phyloP scores from a whole-genome alignment of 2,329 filamentous ascomycete species.

The Volutella citrinella region DNA sequence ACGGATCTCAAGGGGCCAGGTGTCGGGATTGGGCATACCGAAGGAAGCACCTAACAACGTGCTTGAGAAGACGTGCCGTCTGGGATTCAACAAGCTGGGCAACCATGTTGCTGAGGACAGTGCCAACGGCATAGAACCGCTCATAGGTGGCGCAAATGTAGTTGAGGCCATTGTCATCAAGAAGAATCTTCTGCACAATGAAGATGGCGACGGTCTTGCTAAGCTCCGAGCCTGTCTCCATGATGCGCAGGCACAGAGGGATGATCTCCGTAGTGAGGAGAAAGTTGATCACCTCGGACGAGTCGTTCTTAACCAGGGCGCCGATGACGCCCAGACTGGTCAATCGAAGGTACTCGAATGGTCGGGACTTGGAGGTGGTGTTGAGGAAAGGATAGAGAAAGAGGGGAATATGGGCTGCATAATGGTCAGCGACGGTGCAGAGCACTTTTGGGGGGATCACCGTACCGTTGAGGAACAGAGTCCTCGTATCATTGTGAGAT shows the following conservation, averaged over 20 bases:
- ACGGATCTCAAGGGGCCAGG: too few species aligned
- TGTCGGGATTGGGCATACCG: too few species aligned
- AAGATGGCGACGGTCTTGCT: constrained; percentile 99
- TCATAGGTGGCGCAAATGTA: constrained; percentile 99
- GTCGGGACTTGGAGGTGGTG: constrained; percentile 95
- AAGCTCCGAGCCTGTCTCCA: constrained; percentile 97
- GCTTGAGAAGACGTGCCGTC: constrained; percentile 91
- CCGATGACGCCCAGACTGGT: constrained; percentile 96
- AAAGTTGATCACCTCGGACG: constrained; percentile 98
- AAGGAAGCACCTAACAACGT: constrained; percentile 95
- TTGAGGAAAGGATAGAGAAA: constrained; percentile 98
- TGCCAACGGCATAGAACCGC: constrained; percentile 96
- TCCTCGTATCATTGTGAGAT: constrained; percentile 93
- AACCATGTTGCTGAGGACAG: constrained; percentile 98
- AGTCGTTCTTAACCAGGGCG: constrained; percentile 97
- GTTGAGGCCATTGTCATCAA: constrained; percentile 93
- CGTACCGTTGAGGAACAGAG: constrained; percentile 87
- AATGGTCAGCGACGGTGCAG: too few species aligned
- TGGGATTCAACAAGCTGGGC: constrained; percentile 96
- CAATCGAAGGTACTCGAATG: constrained; percentile 94
- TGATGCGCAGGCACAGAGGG: constrained; percentile 92
- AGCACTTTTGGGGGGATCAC: constrained; percentile 9
- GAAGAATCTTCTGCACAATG: constrained; percentile 97
- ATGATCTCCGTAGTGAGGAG: constrained; percentile 98
- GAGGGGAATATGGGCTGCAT: constrained; percentile 91